Conservation (phyloP, 345 rosid genomes). For the Eucalyptus marginata region DNA sequence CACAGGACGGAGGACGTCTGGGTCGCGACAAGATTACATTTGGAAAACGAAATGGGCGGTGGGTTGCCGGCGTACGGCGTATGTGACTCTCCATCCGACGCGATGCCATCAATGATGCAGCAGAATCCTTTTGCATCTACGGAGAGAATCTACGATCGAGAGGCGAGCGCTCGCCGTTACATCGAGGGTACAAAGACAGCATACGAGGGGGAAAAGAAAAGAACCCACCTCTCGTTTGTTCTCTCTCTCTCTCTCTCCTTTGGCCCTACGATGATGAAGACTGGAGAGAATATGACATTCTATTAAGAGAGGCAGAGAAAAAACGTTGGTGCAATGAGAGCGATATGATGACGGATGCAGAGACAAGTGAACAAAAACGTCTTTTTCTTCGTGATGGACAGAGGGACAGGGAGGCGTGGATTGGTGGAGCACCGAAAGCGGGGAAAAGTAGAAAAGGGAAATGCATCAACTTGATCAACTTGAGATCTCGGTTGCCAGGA, state of each 20-base stretch:
- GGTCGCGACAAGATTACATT: not conserved
- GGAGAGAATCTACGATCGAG: not conserved
- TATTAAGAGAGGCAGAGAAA: not conserved
- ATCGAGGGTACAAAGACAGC: not conserved
- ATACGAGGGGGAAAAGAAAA: not conserved
- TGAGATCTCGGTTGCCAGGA: not conserved
- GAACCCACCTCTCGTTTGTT: not conserved
- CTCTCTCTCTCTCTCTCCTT: not conserved
- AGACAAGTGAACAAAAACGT: not conserved
- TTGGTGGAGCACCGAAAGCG: not conserved
- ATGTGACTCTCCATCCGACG: not conserved
- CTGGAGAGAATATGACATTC: not conserved
- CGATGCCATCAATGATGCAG: not conserved
- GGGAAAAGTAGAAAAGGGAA: not conserved
- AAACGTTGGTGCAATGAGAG: not conserved
- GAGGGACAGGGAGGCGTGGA: not conserved
- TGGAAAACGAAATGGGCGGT: not conserved
- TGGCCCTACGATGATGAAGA: not conserved
- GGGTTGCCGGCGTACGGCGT: not conserved
- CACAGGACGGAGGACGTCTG: not conserved
- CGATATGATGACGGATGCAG: not conserved
- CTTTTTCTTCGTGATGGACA: not conserved
- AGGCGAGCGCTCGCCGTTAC: not conserved
- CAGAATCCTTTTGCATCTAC: not conserved
- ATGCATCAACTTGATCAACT: not conserved